phyloP scores from a whole-genome alignment of 108 stramenopile species.

The Pseudonitzschia multiseries region DNA sequence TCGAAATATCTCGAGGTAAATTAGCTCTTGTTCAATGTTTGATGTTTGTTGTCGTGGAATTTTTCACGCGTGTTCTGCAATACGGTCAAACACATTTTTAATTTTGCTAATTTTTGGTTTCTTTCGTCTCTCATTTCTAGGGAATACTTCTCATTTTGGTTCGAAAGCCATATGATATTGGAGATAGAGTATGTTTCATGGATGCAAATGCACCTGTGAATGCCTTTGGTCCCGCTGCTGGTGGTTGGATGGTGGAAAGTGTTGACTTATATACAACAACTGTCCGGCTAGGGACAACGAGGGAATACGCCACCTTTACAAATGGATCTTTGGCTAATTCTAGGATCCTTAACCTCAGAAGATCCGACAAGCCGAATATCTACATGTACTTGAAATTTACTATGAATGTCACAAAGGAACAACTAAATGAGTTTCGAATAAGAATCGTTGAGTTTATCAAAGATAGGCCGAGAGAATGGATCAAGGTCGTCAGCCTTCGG shows the following conservation, averaged over 20 bases:
- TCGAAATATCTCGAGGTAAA: constrained; percentile 78
- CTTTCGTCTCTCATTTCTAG: not conserved
- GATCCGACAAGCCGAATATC: constrained; percentile 67
- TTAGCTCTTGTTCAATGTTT: not conserved
- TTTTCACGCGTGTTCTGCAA: constrained; percentile 11
- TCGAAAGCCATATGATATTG: constrained; percentile 78
- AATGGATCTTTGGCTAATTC: constrained; percentile 67
- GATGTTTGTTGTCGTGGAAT: not conserved
- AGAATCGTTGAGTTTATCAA: constrained; percentile 62
- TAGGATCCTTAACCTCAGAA: constrained; percentile 75
- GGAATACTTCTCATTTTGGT: constrained; percentile 49
- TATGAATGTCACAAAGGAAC: constrained; percentile 50
- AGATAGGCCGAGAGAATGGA: constrained; percentile 71
- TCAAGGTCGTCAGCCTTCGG: constrained; percentile 51
- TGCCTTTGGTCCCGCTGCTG: constrained; percentile 11
- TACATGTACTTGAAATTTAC: constrained; percentile 66
- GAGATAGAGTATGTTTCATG: constrained; percentile 58
- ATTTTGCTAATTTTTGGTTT: not conserved
- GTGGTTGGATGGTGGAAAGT: constrained; percentile 72
- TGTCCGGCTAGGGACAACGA: constrained; percentile 60
- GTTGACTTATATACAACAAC: constrained; percentile 76
- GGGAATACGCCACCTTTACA: constrained; percentile 71
- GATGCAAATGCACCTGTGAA: constrained; percentile 12
- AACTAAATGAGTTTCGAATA: constrained; percentile 40
- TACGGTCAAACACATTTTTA: not conserved